phyloP scores from a whole-genome alignment of 1,284 basidiomycete genomes.

The Ustilago hordei region DNA sequence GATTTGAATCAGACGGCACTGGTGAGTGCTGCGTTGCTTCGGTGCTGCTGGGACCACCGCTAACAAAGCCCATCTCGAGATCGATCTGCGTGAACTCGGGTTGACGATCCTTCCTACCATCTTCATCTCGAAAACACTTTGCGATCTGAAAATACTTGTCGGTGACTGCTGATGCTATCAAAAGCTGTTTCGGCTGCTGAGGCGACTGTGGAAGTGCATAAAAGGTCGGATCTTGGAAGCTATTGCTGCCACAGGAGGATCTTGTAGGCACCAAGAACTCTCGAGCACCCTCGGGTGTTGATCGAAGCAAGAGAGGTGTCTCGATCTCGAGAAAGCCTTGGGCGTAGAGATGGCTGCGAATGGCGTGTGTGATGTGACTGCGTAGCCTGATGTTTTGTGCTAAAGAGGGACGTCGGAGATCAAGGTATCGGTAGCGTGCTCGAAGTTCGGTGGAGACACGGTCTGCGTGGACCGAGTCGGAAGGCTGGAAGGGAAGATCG shows the following conservation, averaged over 20 bases:
- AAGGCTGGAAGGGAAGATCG: slow-evolving; percentile 83
- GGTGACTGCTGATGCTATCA: slow-evolving; percentile 89
- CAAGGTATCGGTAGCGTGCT: slow-evolving; percentile 85
- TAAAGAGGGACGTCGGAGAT: slow-evolving; percentile 81
- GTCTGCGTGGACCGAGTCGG: slow-evolving; percentile 78
- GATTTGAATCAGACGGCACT: not conserved
- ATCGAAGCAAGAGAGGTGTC: slow-evolving; percentile 90
- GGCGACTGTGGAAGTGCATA: slow-evolving; percentile 94
- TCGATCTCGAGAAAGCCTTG: slow-evolving; percentile 88
- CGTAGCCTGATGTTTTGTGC: slow-evolving; percentile 83
- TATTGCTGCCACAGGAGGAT: slow-evolving; percentile 53
- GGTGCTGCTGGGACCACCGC: slow-evolving; percentile 75
- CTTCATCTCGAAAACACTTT: slow-evolving; percentile 93
- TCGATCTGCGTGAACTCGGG: slow-evolving; percentile 97
- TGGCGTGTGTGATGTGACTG: slow-evolving; percentile 81
- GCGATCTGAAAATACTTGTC: slow-evolving; percentile 93
- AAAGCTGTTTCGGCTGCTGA: slow-evolving; percentile 93
- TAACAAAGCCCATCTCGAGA: slow-evolving; percentile 94
- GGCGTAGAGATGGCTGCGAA: slow-evolving; percentile 80
- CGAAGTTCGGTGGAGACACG: slow-evolving; percentile 75
- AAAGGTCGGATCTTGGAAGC: slow-evolving; percentile 74
- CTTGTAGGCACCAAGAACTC: slow-evolving; percentile 95
- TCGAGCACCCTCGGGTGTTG: slow-evolving; percentile 91
- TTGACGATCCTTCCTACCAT: slow-evolving; percentile 91
- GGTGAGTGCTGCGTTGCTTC: not conserved